Evolutionary conservation across 2,329 filamentous ascomycete genomes (phyloP).

Genomic region (Chrysosporium queenslandicum): DNA sequence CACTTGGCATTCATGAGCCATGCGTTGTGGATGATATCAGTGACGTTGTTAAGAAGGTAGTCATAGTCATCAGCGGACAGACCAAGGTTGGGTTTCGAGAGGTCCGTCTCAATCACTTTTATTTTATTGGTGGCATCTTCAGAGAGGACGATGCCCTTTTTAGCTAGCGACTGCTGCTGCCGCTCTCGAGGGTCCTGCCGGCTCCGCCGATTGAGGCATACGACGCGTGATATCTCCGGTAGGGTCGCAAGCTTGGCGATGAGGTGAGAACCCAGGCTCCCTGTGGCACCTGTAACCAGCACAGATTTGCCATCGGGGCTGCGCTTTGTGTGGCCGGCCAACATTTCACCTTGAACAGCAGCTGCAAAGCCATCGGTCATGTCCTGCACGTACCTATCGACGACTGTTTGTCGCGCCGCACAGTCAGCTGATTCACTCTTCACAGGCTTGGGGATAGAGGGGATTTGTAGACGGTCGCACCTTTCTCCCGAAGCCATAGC

Average conservation of each 20-base stretch:
- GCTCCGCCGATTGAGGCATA: constrained; percentile 42
- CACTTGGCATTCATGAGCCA: constrained; percentile 49
- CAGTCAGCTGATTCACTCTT: constrained; percentile 6
- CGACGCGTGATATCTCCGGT: constrained; percentile 24
- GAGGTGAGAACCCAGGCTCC: constrained; percentile 34
- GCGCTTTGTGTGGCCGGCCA: not conserved
- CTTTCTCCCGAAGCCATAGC: constrained; percentile 10
- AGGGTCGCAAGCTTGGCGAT: constrained; percentile 30
- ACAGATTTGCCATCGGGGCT: constrained; percentile 23
- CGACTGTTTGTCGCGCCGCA: constrained; percentile 1
- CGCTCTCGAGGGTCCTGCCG: constrained; percentile 22
- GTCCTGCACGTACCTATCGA: constrained; percentile 18
- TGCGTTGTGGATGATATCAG: constrained; percentile 46
- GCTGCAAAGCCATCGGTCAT: constrained; percentile 20
- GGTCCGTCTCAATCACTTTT: constrained; percentile 41
- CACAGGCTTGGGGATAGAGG: not conserved
- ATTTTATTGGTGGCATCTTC: constrained; percentile 29
- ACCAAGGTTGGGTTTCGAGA: constrained; percentile 41
- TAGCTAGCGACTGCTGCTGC: constrained; percentile 29
- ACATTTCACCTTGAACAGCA: not conserved
- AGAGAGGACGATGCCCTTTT: constrained; percentile 21
- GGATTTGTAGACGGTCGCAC: constrained; percentile 4
- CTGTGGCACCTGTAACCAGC: constrained; percentile 35
- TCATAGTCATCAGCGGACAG: constrained; percentile 35
- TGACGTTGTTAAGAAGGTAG: constrained; percentile 32